Percentiles rank a stretch among this genome's conserved stretches.
Conservation (phyloP, 306 rosid genomes). For the Pachyrhizus erosus region DNA sequence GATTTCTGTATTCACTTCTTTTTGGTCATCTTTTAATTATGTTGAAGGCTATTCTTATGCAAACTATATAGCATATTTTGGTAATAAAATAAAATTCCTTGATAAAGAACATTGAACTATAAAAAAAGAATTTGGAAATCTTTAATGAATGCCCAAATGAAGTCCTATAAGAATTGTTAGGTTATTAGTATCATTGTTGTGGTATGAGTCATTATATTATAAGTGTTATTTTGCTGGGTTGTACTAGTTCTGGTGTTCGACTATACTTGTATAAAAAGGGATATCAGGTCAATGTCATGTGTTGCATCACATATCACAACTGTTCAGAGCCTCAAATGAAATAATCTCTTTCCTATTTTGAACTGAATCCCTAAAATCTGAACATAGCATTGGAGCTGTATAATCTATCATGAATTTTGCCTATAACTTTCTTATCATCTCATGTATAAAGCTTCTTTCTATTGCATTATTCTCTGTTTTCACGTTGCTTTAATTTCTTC, state of each 20-base stretch:
- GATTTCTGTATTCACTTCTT: not conserved
- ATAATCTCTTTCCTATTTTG: not conserved
- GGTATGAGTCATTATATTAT: not conserved
- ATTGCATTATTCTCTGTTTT: not conserved
- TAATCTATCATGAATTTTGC: not conserved
- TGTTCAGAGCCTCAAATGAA: conserved; percentile 1
- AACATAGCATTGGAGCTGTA: not conserved
- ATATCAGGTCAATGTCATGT: not conserved
- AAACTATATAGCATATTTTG: not conserved
- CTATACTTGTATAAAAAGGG: not conserved
- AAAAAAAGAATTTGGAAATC: not conserved
- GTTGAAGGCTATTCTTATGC: not conserved
- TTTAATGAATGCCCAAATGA: not conserved
- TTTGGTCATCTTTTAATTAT: not conserved
- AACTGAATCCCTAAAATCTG: conserved; percentile 6
- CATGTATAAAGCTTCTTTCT: conserved; percentile 8
- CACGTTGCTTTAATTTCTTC: not conserved
- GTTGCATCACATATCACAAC: conserved; percentile 1
- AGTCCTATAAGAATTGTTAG: not conserved
- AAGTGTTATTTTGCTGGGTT: conserved; percentile 2
- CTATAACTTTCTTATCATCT: not conserved
- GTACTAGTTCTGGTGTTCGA: not conserved
- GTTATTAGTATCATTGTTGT: not conserved
- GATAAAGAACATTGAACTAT: not conserved
- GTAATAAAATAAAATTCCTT: not conserved